Evolutionary conservation across 2,329 filamentous ascomycete species (phyloP).

Genomic region (Leptographium galeiforme): DNA sequence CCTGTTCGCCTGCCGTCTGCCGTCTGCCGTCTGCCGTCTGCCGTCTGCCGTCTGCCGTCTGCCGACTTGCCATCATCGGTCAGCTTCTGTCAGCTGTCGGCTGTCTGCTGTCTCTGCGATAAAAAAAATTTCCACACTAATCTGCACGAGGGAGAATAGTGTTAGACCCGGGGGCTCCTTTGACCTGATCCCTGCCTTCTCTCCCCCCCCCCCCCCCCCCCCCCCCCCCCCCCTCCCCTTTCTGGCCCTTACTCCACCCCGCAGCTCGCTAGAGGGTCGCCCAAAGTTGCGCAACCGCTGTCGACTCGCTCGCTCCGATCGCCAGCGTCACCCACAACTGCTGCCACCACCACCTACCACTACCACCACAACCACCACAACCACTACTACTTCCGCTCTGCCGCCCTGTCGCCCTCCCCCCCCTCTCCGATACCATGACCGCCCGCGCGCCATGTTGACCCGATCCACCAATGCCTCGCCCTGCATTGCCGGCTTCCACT

Average conservation of each 20-base stretch:
- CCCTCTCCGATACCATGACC: neutral
- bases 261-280: too few relatives aligned
- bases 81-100: too few relatives aligned
- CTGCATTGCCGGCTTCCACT: slow-evolving; percentile 28
- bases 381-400: neutral
- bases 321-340: too few relatives aligned
- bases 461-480: slow-evolving; percentile 43
- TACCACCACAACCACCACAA: neutral
- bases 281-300: too few relatives aligned
- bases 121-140: neutral
- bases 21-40: neutral
- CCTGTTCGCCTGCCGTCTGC: neutral
- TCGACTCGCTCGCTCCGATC: too few relatives aligned
- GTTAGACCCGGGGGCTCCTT: too few relatives aligned
- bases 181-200: too few relatives aligned
- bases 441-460: slow-evolving; percentile 35
- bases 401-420: neutral
- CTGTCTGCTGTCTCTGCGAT: neutral
- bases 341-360: neutral
- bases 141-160: too few relatives aligned
- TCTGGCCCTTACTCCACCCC: too few relatives aligned
- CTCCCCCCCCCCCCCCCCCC: too few relatives aligned
- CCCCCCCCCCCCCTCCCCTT: too few relatives aligned
- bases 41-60: neutral
- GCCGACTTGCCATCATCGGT: too few relatives aligned